Conservation (phyloP, 495 filamentous ascomycete species). For the Pyronema domesticum region DNA sequence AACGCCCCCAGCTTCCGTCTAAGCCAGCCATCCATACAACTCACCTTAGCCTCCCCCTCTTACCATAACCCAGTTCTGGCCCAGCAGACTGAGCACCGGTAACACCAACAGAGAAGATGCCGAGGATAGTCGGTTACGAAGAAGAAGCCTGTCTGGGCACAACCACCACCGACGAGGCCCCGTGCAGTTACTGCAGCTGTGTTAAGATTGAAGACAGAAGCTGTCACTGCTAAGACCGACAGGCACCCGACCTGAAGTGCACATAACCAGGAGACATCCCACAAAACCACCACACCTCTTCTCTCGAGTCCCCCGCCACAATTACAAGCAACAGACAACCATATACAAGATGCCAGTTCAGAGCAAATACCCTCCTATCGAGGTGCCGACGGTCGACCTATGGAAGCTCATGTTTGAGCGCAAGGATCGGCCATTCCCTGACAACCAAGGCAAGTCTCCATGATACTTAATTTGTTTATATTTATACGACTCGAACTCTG, state of each 20-base stretch:
- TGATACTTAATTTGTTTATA: neutral
- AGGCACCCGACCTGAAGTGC: too few species aligned
- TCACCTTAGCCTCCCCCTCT: too few species aligned
- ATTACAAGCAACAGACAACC: neutral
- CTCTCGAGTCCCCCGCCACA: neutral
- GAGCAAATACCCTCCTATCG: slow-evolving; percentile 31
- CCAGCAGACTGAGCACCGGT: too few species aligned
- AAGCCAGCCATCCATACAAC: too few species aligned
- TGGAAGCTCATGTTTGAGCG: slow-evolving; percentile 68
- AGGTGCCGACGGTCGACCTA: slow-evolving; percentile 51
- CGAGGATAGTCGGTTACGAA: neutral
- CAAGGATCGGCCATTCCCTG: slow-evolving; percentile 46
- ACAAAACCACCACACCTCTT: neutral
- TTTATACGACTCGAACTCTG: neutral
- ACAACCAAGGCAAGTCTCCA: slow-evolving; percentile 38
- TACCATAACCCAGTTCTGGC: too few species aligned
- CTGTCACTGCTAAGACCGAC: too few species aligned
- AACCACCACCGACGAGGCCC: neutral
- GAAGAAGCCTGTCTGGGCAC: neutral
- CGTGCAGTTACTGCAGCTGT: neutral
- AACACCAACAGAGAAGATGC: neutral
- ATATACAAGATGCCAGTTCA: slow-evolving; percentile 2
- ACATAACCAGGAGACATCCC: too few species aligned
- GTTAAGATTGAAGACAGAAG: too few species aligned
- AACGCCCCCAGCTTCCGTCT: too few species aligned